Conservation (phyloP, 129 eudicot species). For the Daucus carota region DNA sequence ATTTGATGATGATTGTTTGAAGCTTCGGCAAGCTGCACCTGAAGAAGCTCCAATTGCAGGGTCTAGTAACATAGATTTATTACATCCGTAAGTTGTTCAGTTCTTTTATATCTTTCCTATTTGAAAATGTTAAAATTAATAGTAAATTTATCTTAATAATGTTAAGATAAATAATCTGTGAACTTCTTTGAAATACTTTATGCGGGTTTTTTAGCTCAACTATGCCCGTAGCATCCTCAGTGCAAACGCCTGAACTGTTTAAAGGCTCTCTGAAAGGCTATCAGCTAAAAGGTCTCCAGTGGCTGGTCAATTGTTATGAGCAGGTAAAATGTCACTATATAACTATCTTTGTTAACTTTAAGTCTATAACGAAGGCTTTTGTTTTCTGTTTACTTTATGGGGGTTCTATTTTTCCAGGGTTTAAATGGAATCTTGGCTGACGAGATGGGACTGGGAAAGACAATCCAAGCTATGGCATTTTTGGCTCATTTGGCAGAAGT, state of each 20-base stretch:
- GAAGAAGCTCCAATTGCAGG: conserved; percentile 54
- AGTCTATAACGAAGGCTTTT: conserved; percentile 5
- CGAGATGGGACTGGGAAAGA: conserved; percentile 98
- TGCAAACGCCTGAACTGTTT: conserved; percentile 77
- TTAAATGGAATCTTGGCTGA: conserved; percentile 99
- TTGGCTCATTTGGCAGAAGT: conserved; percentile 99
- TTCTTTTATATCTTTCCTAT: background rate
- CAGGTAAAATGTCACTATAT: conserved; percentile 40
- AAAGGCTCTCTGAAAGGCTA: conserved; percentile 90
- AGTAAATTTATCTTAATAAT: background rate
- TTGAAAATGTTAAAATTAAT: background rate
- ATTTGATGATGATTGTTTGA: conserved; percentile 73
- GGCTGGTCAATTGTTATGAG: conserved; percentile 98
- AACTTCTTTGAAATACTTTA: background rate
- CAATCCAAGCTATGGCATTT: conserved; percentile 98
- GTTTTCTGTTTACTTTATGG: conserved; percentile 6
- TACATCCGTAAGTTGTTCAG: conserved; percentile 63
- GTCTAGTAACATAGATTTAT: conserved; percentile 79
- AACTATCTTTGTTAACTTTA: background rate
- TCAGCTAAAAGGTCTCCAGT: conserved; percentile 96
- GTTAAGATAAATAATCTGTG: background rate
- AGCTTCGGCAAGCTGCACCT: conserved; percentile 49
- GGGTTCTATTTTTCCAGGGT: conserved; percentile 43
- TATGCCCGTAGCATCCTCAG: conserved; percentile 93
- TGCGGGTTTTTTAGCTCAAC: conserved; percentile 50